Base-by-base conservation (phyloP, 2,329 filamentous ascomycete species). In the Aspergillus udagawae region DNA sequence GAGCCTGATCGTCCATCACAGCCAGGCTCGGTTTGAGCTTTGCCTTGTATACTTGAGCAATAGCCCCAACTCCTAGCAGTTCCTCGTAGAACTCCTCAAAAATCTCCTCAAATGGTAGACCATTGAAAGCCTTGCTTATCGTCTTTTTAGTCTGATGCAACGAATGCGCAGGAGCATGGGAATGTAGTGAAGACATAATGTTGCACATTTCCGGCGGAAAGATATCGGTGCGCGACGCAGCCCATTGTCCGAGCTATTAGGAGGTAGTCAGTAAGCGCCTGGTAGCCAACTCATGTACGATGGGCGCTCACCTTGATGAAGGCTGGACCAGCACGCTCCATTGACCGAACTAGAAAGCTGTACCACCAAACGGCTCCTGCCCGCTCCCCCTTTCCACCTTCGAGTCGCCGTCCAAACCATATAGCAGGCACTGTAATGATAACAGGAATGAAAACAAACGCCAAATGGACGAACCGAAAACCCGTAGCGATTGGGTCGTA, bases 41-140 rank as follows among this genome's bases (percentile, higher is more conserved):
- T 0, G 94, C 94, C 71, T 91, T 95, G 82, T 99, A 99, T 2
- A 97, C 94, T 73, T 99, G 94, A 0, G 94, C 94, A 66, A 99
- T 97, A 29, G 94, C 94, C 10, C 94, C 94, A 0, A 97, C 93
- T 1, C 94, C 94, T 0, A 99, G 79, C 0, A 94, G 94, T 63
- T 81, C 86, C 75, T 95, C 90, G 28, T 97, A 83, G 64, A 99
- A 99, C 71, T 97, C 94, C 29, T 96, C 91, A 66, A 99, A 99
- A 58, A 99, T 97, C 4, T 96, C 90, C 12, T 93, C 86, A 63
- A 99, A 97, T 0, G 75, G 67, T 55, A 89, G 83, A 1, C 89
- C 91, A 57, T 86, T 85, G 69, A 99, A 99, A 0, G 94, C 92
- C 38, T 85, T 84, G 64, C 86, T 83, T 27, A 99, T 87, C 2